A percentile compares a stretch with the other conserved stretches of the same genome.
Evolutionary conservation across 805 yeast species (phyloP).

Genomic region (Torulaspora delbrueckii): DNA sequence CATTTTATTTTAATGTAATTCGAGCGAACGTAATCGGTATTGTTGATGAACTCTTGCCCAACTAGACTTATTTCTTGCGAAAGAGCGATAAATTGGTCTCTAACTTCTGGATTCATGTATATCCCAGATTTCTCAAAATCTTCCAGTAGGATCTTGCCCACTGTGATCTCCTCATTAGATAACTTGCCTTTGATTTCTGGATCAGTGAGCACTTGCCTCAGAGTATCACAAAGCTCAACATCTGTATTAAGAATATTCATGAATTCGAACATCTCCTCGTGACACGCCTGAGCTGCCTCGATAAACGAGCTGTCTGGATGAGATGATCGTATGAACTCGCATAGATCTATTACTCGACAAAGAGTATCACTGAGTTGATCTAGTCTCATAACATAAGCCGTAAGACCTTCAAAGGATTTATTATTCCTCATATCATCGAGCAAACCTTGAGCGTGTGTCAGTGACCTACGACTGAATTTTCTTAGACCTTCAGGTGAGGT

Average conservation of each 20-base stretch:
- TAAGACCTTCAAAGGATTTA: conserved; percentile 41
- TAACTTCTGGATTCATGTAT: conserved; percentile 60
- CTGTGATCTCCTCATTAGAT: conserved; percentile 72
- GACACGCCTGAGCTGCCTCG: conserved; percentile 79
- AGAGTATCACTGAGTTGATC: conserved; percentile 84
- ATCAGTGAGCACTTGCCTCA: conserved; percentile 50
- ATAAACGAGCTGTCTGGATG: conserved; percentile 74
- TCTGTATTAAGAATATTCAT: conserved; percentile 91
- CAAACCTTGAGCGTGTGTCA: conserved; percentile 59
- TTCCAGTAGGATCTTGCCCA: conserved; percentile 70
- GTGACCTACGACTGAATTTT: conserved; percentile 59
- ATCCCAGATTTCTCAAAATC: conserved; percentile 92
- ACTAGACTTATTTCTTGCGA: conserved; percentile 75
- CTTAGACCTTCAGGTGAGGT: conserved; percentile 65
- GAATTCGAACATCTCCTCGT: conserved; percentile 83
- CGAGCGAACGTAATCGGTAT: conserved; percentile 19
- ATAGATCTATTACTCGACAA: conserved; percentile 89
- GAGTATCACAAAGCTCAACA: conserved; percentile 57
- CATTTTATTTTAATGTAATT: conserved; percentile 25
- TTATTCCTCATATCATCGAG: conserved; percentile 52
- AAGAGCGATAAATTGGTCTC: conserved; percentile 66
- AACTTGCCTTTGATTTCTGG: conserved; percentile 35
- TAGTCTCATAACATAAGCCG: conserved; percentile 54
- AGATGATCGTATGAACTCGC: conserved; percentile 83
- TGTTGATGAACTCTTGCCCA: conserved; percentile 66